Conservation (phyloP, 768 basidiomycete genomes). For the Boletus coccyginus region DNA sequence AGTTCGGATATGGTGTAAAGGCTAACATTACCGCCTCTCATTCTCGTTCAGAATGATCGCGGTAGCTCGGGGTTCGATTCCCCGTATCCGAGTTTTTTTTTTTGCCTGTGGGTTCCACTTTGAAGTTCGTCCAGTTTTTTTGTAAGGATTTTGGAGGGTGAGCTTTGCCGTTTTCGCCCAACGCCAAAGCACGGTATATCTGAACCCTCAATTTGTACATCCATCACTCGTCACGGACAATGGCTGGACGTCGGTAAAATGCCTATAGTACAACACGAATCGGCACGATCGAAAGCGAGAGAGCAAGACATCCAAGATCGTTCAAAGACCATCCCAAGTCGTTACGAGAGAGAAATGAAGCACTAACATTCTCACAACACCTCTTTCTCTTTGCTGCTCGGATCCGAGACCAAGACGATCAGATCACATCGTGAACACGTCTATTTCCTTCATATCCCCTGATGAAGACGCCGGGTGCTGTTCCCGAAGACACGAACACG, state of each 20-base stretch:
- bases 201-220: too few relatives aligned
- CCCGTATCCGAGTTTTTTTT: conserved; percentile 28
- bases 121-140: too few relatives aligned
- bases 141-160: too few relatives aligned
- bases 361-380: not conserved
- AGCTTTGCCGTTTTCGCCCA: too few relatives aligned
- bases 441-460: conserved; percentile 32
- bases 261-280: too few relatives aligned
- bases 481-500: not conserved
- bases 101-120: not conserved
- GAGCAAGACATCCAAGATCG: not conserved
- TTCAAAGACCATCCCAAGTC: not conserved
- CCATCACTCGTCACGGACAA: too few relatives aligned
- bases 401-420: not conserved
- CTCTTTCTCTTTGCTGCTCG: not conserved
- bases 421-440: conserved; percentile 35
- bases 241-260: too few relatives aligned
- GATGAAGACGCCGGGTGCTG: conserved; percentile 28
- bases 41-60: conserved; percentile 12
- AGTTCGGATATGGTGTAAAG: conserved; percentile 54
- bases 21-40: conserved; percentile 65
- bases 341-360: not conserved
- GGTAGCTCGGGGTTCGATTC: conserved; percentile 40
- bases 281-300: not conserved
- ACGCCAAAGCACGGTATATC: too few relatives aligned